phyloP scores from a whole-genome alignment of 768 basidiomycete genomes.

The Amanita molliuscula region DNA sequence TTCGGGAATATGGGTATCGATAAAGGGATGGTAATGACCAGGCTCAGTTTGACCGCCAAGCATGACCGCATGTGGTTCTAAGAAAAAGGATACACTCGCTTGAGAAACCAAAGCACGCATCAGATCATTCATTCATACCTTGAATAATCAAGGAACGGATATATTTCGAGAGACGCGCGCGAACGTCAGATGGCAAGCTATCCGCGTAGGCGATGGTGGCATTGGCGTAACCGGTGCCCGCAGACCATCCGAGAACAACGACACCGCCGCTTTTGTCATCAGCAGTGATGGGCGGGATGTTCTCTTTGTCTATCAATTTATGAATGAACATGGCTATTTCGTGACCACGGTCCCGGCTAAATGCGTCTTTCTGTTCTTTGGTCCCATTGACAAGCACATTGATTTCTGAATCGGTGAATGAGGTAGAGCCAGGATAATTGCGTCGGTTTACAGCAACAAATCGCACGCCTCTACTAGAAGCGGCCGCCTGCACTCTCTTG shows the following conservation, averaged over 20 bases:
- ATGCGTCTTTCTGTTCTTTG: not conserved
- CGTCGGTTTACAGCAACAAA: conserved; percentile 4
- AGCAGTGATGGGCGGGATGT: not conserved
- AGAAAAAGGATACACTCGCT: not conserved
- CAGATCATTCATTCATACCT: not conserved
- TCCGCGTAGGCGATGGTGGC: not conserved
- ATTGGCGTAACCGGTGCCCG: not conserved
- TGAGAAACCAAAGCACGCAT: not conserved
- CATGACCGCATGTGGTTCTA: not conserved
- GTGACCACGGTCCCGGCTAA: not conserved
- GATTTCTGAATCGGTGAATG: not conserved
- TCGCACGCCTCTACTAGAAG: not conserved
- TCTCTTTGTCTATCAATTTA: not conserved
- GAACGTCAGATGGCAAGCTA: not conserved
- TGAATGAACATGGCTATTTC: conserved; percentile 1
- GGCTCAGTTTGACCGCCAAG: not conserved
- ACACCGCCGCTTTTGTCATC: not conserved
- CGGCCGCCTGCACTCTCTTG: not conserved
- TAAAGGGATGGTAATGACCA: not conserved
- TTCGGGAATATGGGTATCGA: not conserved
- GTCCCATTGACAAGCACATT: not conserved
- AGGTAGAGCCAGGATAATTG: not conserved
- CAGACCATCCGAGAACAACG: not conserved
- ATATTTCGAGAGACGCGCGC: not conserved
- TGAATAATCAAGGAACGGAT: not conserved